A percentile compares a stretch with the other conserved stretches of the same genome.
Evolutionary conservation across 2,329 filamentous ascomycete species (phyloP).

Genomic region (Nannizzia gypsea): DNA sequence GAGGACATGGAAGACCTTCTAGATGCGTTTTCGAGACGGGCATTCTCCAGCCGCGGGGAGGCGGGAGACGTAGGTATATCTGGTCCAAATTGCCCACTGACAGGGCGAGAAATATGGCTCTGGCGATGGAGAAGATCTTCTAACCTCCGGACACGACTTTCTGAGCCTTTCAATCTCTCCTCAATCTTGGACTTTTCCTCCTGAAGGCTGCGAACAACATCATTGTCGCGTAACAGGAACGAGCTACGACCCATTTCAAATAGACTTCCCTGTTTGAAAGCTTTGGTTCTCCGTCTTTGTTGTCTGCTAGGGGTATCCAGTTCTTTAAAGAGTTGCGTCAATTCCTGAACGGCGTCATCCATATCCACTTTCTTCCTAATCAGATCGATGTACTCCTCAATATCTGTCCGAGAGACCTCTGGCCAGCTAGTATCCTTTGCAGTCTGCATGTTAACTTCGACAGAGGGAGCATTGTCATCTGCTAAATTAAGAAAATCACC

Average conservation of each 20-base stretch:
- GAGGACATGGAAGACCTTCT: constrained; percentile 50
- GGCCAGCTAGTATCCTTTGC: constrained; percentile 69
- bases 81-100: constrained; percentile 39
- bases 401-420: constrained; percentile 57
- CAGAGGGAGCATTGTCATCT: constrained; percentile 58
- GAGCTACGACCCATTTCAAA: constrained; percentile 87
- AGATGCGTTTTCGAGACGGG: constrained; percentile 35
- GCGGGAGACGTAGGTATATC: constrained; percentile 32
- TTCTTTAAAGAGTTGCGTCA: constrained; percentile 65
- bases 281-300: constrained; percentile 74
- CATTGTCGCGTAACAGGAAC: constrained; percentile 74
- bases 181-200: constrained; percentile 69
- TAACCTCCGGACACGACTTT: constrained; percentile 78
- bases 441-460: constrained; percentile 76
- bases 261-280: constrained; percentile 92
- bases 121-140: constrained; percentile 89
- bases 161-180: constrained; percentile 64
- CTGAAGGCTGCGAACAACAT: constrained; percentile 62
- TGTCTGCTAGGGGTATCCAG: constrained; percentile 73
- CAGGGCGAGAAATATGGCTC: constrained; percentile 44
- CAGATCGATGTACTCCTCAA: constrained; percentile 59
- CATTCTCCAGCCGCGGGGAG: constrained; percentile 28
- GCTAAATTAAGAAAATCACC: constrained; percentile 57
- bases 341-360: constrained; percentile 54
- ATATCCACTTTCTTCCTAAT: constrained; percentile 57